These are phyloP conservation scores for Acanthamoeba royreba DNA, from an alignment of 208 protist genomes.

Conservation along the genomic window DNA sequence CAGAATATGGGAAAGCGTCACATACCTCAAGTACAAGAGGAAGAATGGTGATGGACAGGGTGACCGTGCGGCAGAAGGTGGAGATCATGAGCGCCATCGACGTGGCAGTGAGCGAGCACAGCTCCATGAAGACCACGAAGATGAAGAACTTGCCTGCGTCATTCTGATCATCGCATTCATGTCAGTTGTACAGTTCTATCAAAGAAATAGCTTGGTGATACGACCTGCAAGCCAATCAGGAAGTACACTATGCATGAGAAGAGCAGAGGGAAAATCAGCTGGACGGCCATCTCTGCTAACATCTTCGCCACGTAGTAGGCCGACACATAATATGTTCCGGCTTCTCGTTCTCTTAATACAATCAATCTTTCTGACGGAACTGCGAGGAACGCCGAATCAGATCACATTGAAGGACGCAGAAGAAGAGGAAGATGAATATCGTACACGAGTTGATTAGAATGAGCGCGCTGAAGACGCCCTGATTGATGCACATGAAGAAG, in stretches of 20 bases:
- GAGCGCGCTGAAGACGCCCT: constrained; percentile 43
- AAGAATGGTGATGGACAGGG: constrained; percentile 14
- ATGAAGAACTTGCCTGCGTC: constrained; percentile 48
- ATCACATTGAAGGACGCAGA: not conserved
- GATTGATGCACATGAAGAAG: constrained; percentile 51
- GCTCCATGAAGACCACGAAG: constrained; percentile 48
- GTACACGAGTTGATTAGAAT: constrained; percentile 45
- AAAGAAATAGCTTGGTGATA: not conserved
- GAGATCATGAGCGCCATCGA: constrained; percentile 47
- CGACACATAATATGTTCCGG: constrained; percentile 50
- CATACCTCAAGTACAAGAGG: not conserved
- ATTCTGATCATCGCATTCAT: not conserved
- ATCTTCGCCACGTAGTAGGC: constrained; percentile 62
- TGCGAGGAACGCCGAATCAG: not conserved
- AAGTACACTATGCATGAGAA: constrained; percentile 47
- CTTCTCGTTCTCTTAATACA: constrained; percentile 55
- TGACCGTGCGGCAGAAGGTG: constrained; percentile 48
- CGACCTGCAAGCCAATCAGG: constrained; percentile 41
- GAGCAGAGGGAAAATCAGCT: constrained; percentile 27
- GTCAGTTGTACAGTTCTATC: not conserved
- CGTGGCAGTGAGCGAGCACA: constrained; percentile 25
- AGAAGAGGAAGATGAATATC: not conserved
- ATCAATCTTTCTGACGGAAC: constrained; percentile 57
- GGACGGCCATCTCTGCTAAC: constrained; percentile 39
- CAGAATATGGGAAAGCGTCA: not conserved